Percentiles rank a stretch among this genome's conserved stretches.
Evolutionary conservation across 257 asterid genomes (phyloP).

Genomic region (Osmanthus fragrans): DNA sequence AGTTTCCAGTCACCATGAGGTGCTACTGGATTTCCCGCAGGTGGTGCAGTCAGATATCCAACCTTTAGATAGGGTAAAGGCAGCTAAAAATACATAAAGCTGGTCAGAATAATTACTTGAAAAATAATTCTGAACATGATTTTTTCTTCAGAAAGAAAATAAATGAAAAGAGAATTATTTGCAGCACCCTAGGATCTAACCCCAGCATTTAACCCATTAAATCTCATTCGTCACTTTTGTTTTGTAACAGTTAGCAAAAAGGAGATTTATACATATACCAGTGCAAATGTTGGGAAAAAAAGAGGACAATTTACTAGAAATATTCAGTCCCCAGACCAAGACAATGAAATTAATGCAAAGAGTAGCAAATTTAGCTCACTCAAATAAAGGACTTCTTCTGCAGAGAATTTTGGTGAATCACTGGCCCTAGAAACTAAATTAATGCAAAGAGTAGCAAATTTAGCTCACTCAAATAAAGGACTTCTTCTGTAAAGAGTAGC

Average conservation of each 20-base stretch:
- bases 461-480: no score
- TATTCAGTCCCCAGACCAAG: not conserved
- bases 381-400: not conserved
- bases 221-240: not conserved
- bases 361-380: not conserved
- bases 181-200: not conserved
- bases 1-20: constrained; percentile 97
- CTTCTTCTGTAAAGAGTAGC: no score
- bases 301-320: not conserved
- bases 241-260: not conserved
- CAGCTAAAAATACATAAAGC: constrained; percentile 57
- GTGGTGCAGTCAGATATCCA: constrained; percentile 92
- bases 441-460: no score
- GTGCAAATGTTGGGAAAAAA: not conserved
- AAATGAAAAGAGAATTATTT: not conserved
- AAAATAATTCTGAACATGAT: not conserved
- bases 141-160: not conserved
- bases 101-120: constrained; percentile 23
- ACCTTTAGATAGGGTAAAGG: constrained; percentile 92
- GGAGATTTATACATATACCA: not conserved
- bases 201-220: not conserved
- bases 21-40: constrained; percentile 81
- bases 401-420: not conserved
- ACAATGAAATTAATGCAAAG: not conserved
- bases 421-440: not conserved